phyloP scores from a whole-genome alignment of 2,329 filamentous ascomycete species.

The Xylaria sp. region DNA sequence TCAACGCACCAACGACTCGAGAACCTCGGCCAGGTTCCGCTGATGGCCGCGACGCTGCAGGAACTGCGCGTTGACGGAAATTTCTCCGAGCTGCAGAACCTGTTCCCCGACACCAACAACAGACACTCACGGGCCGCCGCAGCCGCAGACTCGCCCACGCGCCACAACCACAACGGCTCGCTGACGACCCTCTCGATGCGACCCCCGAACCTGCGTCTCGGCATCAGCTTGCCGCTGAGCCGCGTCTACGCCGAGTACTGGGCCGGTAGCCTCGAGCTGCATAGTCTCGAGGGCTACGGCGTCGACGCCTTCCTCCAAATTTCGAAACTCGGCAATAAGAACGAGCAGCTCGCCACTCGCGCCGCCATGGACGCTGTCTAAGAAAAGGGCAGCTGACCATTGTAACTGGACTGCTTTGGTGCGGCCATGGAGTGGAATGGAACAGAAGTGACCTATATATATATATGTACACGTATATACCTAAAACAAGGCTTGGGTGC shows the following conservation, averaged over 20 bases:
- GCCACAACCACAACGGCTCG: conserved; percentile 66
- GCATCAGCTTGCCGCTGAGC: conserved; percentile 93
- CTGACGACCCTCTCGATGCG: conserved; percentile 83
- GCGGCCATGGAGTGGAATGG: neutral
- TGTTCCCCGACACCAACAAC: conserved; percentile 16
- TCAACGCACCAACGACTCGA: conserved; percentile 80
- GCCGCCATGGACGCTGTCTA: conserved; percentile 82
- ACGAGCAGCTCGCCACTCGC: conserved; percentile 87
- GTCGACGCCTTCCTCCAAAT: conserved; percentile 97
- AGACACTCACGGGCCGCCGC: neutral
- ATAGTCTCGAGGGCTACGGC: conserved; percentile 94
- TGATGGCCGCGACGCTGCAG: conserved; percentile 92
- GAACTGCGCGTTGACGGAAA: conserved; percentile 71
- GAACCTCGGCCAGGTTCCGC: conserved; percentile 87
- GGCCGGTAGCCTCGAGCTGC: conserved; percentile 90
- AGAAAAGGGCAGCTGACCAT: neutral
- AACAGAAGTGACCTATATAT: neutral
- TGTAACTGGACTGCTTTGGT: neutral
- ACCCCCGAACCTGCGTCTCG: conserved; percentile 86
- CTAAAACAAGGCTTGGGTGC: neutral
- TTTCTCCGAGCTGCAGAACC: conserved; percentile 43
- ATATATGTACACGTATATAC: neutral
- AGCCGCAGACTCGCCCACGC: neutral
- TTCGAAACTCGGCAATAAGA: conserved; percentile 96
- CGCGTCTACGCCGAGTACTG: conserved; percentile 97